Evolutionary conservation across 225 moss, liverwort and hornwort species (phyloP), one percentile per base, ranked within the genome.

Genomic region (Asterella californica): DNA sequence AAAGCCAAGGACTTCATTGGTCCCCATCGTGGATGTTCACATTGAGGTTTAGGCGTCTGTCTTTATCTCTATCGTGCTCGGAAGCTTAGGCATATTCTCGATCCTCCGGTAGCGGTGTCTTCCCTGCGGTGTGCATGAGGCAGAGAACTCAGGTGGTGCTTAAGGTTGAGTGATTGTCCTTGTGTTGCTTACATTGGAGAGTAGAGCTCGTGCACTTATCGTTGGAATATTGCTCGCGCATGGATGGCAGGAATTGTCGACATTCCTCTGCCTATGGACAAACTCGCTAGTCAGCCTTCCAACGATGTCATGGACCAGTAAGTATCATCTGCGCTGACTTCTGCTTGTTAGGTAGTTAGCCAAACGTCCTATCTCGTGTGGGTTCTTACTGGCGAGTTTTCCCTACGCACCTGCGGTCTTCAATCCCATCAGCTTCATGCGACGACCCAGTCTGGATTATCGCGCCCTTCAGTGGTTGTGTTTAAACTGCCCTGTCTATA

Each of bases 261-360:
- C 30, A 83, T 88, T 74, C 86, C 90, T 34, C 76, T 90, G 69
- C 90, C 90, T 29, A 80, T 86, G 83, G 86, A 86, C 59, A 90
- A 90, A 79, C 86, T 90, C 24, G 54, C 83, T 24, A 48, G 34
- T 27, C 82, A 83, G 65, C 53, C 82, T 55, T 80, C 84, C 52
- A 71, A 73, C 55, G 85, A 83, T 68, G 79, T 70, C 27, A 74
- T 74, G 80, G 81, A 85, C 74, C 83, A 85, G 89, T 89, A 83
- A 83, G 89, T 80, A 66, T 72, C 55, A 54, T 38, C 63, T 63
- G 15, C 37, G 8, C 32, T 46, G 37, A 2, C 72, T 45, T 15
- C 24, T 18, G 57, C 5, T 24, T 57, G 15, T 19, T 57, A 24
- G 24, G 18, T 15, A 24, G 24, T 57, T 18, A 19, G 17, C 17